These are phyloP conservation scores for Zarea fungicola DNA, from an alignment of 2,329 filamentous ascomycete species.

Conservation along the genomic window DNA sequence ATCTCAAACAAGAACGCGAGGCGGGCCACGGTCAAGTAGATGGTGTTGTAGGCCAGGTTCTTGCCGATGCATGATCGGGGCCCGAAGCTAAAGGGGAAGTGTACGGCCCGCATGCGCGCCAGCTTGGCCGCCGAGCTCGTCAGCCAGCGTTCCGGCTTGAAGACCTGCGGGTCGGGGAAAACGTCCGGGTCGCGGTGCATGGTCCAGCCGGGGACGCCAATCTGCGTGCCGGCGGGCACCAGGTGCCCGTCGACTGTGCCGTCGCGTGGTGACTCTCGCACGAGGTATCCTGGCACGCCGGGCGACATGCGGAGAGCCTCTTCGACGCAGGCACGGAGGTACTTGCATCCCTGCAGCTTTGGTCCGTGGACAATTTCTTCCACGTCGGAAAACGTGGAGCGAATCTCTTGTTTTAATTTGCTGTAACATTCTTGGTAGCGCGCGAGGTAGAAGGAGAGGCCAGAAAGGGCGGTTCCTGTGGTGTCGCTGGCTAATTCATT, in stretches of 20 bases:
- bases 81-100: neutral
- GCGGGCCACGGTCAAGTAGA: neutral
- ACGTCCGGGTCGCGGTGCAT: neutral
- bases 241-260: neutral
- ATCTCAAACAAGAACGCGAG: neutral
- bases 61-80: neutral
- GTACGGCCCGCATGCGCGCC: neutral
- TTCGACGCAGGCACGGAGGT: conserved; percentile 31
- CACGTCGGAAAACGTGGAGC: conserved; percentile 24
- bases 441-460: conserved; percentile 13
- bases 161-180: neutral
- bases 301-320: conserved; percentile 36
- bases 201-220: neutral
- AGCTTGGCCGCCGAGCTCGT: neutral
- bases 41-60: neutral
- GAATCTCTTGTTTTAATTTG: conserved; percentile 31
- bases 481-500: conserved; percentile 10
- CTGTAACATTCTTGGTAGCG: conserved; percentile 1
- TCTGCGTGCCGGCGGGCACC: neutral
- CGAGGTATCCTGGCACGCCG: conserved; percentile 8
- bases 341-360: conserved; percentile 23
- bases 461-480: conserved; percentile 5
- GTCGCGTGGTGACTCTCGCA: neutral
- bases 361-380: conserved; percentile 27
- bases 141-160: neutral